These are phyloP conservation scores for Emmonsia crescens DNA, from an alignment of 2,329 filamentous ascomycete genomes.

Conservation along the genomic window DNA sequence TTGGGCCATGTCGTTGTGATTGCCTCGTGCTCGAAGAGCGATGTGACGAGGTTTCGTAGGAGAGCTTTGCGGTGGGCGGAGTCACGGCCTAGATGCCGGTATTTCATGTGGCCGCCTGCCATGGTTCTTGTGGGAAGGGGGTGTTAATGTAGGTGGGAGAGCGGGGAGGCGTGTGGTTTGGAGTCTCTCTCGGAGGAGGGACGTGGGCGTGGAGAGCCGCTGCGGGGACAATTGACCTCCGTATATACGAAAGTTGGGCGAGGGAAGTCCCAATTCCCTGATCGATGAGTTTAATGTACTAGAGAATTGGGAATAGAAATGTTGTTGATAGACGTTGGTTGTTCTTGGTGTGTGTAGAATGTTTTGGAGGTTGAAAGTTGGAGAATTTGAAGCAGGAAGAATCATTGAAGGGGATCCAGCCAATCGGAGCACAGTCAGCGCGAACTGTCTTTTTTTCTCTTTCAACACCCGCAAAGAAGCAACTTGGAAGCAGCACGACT, in stretches of 20 bases:
- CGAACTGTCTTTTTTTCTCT: neutral
- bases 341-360: neutral
- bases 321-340: neutral
- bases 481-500: no score
- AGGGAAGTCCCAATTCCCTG: neutral
- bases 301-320: neutral
- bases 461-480: neutral
- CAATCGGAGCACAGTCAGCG: slow-evolving; percentile 7
- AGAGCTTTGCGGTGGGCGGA: slow-evolving; percentile 85
- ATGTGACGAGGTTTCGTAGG: slow-evolving; percentile 90
- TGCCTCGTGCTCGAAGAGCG: slow-evolving; percentile 83
- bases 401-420: slow-evolving; percentile 2
- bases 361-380: neutral
- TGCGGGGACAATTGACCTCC: neutral
- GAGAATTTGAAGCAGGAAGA: neutral
- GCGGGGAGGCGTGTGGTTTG: neutral
- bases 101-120: slow-evolving; percentile 79
- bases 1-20: slow-evolving; percentile 94
- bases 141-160: neutral
- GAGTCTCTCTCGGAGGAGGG: neutral
- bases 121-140: slow-evolving; percentile 38
- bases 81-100: slow-evolving; percentile 74
- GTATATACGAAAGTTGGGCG: no score
- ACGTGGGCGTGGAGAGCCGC: neutral
- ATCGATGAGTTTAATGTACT: neutral